Percentiles rank a stretch among this genome's conserved stretches.
Conservation (phyloP, 108 stramenopile species). For the Skeletonema marinoi region DNA sequence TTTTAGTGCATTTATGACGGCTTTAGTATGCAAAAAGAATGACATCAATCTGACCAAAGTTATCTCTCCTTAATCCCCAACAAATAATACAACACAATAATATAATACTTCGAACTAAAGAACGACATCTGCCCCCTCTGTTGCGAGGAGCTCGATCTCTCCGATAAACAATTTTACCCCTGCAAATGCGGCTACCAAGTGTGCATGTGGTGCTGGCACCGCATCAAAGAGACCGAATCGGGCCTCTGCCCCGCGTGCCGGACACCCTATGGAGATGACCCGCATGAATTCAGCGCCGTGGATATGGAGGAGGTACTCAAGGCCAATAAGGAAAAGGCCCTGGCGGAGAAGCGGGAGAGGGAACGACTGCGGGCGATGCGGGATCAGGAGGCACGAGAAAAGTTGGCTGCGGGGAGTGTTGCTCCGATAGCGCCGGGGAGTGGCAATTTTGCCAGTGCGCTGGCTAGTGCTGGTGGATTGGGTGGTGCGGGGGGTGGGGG, state of each 20-base stretch:
- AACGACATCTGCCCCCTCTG: constrained; percentile 91
- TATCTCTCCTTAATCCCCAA: not conserved
- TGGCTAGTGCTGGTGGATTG: constrained; percentile 20
- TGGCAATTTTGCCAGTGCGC: constrained; percentile 9
- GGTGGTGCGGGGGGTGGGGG: constrained; percentile 47
- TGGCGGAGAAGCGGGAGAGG: constrained; percentile 76
- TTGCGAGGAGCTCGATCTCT: constrained; percentile 96
- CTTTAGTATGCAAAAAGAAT: constrained; percentile 21
- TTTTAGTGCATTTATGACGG: not conserved
- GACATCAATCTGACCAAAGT: constrained; percentile 10
- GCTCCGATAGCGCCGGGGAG: constrained; percentile 5
- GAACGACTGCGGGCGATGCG: constrained; percentile 62
- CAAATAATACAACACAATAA: not conserved
- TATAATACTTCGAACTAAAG: not conserved
- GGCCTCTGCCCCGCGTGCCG: constrained; percentile 97
- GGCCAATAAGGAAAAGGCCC: constrained; percentile 88
- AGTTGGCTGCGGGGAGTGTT: constrained; percentile 26
- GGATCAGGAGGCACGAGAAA: constrained; percentile 63
- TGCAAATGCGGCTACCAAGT: constrained; percentile 99
- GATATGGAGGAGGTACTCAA: constrained; percentile 91
- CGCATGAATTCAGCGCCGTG: constrained; percentile 95
- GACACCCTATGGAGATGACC: constrained; percentile 95
- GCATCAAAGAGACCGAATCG: constrained; percentile 95
- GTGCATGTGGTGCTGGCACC: constrained; percentile 99
- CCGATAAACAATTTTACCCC: constrained; percentile 96